Evolutionary conservation across 2,329 filamentous ascomycete species (phyloP), one percentile per base, ranked within the genome.

Genomic region (Endoconidiophora polonica): DNA sequence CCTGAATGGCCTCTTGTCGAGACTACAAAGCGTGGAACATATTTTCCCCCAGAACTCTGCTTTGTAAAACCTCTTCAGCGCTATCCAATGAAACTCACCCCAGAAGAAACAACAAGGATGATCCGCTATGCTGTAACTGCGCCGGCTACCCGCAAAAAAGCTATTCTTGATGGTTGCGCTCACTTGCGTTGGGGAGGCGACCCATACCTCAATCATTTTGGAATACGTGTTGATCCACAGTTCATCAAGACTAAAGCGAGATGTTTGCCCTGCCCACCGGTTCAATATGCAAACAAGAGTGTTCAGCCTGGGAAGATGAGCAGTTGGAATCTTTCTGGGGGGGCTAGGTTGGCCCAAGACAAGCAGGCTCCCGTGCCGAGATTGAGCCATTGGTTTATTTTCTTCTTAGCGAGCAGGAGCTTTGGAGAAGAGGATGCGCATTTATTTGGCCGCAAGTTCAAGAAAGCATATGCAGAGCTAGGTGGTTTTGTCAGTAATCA

Each of bases 91-190:
- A 83, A 83, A 62, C 61, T 83, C 1, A 72, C 72, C 48, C 68
- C 72, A 0, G 61, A 65, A 0, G 71, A 94, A 66, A 95, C 90
- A 0, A 68, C 81, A 0, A 66, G 73, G 4, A 98, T 98, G 91
- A 95, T 98, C 68, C 90, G 83, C 63, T 86, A 90, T 58, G 88
- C 90, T 0, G 90, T 94, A 3, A 86, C 83, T 4, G 74, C 81
- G 1, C 91, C 91, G 0, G 61, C 62, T 0, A 62, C 78, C 26
- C 83, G 91, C n/a, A 74, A 77, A 56, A 57, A 61, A 0, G 76
- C 83, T 18, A 87, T 96, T 57, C 66, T 78, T 45, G 62, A 73
- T 3, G 83, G 83, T 14, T 74, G 94, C 6, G 60, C 66, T 0
- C 73, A 82, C 56, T 70, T 90, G 0, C 67, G 77, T 7, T 91